Percentiles rank a stretch among this genome's conserved stretches.
These are phyloP conservation scores for Pleurozium schreberi DNA, from an alignment of 225 moss, liverwort and hornwort species.

Conservation along the genomic window DNA sequence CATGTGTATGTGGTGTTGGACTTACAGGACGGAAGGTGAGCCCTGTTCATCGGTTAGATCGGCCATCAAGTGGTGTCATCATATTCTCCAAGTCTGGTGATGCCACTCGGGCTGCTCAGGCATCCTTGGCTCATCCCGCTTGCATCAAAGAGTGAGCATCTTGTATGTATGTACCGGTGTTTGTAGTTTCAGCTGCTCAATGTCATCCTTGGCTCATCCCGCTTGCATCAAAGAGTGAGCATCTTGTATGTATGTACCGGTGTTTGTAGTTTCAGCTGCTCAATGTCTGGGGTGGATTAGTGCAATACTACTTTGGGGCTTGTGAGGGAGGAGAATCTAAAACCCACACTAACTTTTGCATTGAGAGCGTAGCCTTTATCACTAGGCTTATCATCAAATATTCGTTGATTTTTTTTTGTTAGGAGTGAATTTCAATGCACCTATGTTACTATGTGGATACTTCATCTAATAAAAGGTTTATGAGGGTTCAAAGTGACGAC, in stretches of 20 bases:
- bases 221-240: conserved; percentile 64
- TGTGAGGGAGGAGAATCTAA: not conserved
- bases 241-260: conserved; percentile 17
- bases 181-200: conserved; percentile 22
- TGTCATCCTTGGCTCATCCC: conserved; percentile 42
- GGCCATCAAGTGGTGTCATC: conserved; percentile 53
- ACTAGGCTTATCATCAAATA: not conserved
- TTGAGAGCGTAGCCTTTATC: not conserved
- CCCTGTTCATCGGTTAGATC: conserved; percentile 57
- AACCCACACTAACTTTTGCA: not conserved
- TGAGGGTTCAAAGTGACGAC: not conserved
- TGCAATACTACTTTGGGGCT: not conserved
- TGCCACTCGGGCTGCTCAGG: conserved; percentile 47
- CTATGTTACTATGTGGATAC: not conserved
- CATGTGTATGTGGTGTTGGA: not conserved
- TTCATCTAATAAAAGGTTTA: not conserved
- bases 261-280: not conserved
- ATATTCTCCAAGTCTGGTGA: conserved; percentile 42
- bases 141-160: conserved; percentile 66
- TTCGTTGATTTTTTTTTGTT: not conserved
- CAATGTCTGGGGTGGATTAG: not conserved
- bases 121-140: conserved; percentile 39
- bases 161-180: conserved; percentile 14
- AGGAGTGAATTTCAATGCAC: not conserved
- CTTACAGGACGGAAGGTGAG: conserved; percentile 36